A percentile compares a stretch with the other conserved stretches of the same genome.
phyloP scores from a whole-genome alignment of 2,329 filamentous ascomycete genomes.

The Talaromyces amestolkiae region DNA sequence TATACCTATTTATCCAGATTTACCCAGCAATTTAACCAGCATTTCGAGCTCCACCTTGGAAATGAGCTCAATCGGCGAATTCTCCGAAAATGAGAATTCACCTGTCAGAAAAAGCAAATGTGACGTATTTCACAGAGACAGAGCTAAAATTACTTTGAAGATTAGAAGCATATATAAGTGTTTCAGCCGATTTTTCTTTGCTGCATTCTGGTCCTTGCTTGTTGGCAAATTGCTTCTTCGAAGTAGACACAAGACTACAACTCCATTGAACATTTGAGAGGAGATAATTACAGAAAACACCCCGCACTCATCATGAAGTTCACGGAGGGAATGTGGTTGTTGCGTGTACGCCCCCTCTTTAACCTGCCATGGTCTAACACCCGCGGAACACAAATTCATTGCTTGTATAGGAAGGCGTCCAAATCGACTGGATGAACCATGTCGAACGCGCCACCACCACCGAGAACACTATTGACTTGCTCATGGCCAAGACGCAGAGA shows the following conservation, averaged over 20 bases:
- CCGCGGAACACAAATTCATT: background rate
- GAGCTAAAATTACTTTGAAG: background rate
- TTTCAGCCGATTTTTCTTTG: background rate
- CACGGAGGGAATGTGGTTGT: constrained; percentile 41
- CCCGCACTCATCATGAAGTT: constrained; percentile 36
- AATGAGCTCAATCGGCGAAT: background rate
- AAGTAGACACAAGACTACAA: background rate
- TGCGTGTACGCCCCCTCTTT: constrained; percentile 25
- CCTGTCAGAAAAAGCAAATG: background rate
- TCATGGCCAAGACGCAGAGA: constrained; percentile 39
- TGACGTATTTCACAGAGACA: background rate
- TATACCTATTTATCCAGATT: background rate
- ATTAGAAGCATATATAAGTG: background rate
- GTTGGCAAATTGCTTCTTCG: background rate
- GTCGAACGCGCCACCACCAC: constrained; percentile 33
- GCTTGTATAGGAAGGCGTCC: constrained; percentile 33
- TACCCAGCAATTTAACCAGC: background rate
- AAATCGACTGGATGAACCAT: constrained; percentile 44
- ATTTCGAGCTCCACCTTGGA: background rate
- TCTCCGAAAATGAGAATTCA: too few species aligned
- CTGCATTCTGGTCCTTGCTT: background rate
- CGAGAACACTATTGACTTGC: constrained; percentile 33
- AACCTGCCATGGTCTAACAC: background rate
- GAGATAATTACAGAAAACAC: background rate
- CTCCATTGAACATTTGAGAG: background rate